Base-by-base conservation (phyloP, 1,284 basidiomycete genomes). In the Ceratobasidium papillatum region DNA sequence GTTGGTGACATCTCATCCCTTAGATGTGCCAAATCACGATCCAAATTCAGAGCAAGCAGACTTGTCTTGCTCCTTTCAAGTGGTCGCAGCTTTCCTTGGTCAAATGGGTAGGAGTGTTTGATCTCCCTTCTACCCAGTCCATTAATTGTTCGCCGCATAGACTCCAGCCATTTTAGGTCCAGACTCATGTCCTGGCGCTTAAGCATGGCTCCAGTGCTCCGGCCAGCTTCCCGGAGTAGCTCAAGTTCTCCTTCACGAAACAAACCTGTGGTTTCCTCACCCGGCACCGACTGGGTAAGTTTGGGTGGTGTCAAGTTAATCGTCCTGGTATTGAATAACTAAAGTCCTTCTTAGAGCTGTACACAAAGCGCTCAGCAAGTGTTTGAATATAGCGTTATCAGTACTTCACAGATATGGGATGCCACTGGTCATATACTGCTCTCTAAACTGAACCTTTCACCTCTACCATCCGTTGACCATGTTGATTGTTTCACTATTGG, bases 1-100 rank as follows among this genome's bases (percentile, higher is more conserved):
- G 30, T 77, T 80, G 0, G 88, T 91, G 77, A 81, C 87, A 56
- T 83, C 84, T 56, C 80, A 82, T 54, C 83, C 66, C 5, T 41
- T 59, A n/a, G 54, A 71, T 5, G 9, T 27, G 11, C 4, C 49
- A n/a, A 30, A 8, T 2, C 41, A 30, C 25, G 19, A 38, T 19
- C 27, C 52, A 14, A 36, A 36, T 41, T 2, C 14, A 17, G 43
- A 71, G 2, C 66, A 45, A 12, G 52, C 66, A 59, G 54, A 71
- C 38, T 9, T 71, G 34, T 41, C 34, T n/a, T 71, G 66, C 41
- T 71, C 66, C 25, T 71, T 59, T n/a, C 66, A 71, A 49, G 66
- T 71, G 5, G 66, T 71, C 25, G 54, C 54, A 5, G 56, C 66
- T 34, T 71, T 71, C 41, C n/a, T 71, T 25, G 54, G 22, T n/a